phyloP scores from a whole-genome alignment of 345 rosid genomes.

The Camelina hispida region DNA sequence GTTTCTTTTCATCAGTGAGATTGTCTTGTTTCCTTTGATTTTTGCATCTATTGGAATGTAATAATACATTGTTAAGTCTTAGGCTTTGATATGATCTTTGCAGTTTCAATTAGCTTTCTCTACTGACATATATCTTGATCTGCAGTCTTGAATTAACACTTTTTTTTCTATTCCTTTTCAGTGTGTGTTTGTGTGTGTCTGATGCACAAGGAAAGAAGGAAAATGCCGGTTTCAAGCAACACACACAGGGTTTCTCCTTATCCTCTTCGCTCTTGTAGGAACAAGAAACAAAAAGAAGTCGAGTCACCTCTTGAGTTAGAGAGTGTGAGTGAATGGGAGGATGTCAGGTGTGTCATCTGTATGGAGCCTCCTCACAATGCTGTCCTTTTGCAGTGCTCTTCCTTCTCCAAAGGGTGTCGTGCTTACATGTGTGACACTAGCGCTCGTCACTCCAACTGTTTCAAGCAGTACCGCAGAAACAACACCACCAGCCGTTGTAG shows the following conservation, averaged over 20 bases:
- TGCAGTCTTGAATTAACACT: conserved; percentile 10
- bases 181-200: background rate
- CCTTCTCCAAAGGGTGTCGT: conserved; percentile 61
- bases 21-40: background rate
- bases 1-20: background rate
- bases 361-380: conserved; percentile 85
- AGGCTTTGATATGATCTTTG: background rate
- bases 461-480: conserved; percentile 54
- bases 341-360: conserved; percentile 67
- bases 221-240: conserved; percentile 39
- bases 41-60: background rate
- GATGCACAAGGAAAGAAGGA: conserved; percentile 64
- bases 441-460: conserved; percentile 73
- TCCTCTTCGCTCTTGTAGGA: conserved; percentile 49
- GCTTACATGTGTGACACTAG: conserved; percentile 81
- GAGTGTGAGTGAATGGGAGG: conserved; percentile 67
- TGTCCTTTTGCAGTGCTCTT: conserved; percentile 65
- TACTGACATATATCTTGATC: background rate
- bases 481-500: conserved; percentile 35
- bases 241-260: conserved; percentile 56
- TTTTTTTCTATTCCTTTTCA: conserved; percentile 16
- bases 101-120: background rate
- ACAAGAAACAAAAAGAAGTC: conserved; percentile 42
- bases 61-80: background rate
- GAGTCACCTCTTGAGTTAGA: conserved; percentile 40